phyloP scores from a whole-genome alignment of 805 yeast genomes.

The Wickerhamia fluorescens region DNA sequence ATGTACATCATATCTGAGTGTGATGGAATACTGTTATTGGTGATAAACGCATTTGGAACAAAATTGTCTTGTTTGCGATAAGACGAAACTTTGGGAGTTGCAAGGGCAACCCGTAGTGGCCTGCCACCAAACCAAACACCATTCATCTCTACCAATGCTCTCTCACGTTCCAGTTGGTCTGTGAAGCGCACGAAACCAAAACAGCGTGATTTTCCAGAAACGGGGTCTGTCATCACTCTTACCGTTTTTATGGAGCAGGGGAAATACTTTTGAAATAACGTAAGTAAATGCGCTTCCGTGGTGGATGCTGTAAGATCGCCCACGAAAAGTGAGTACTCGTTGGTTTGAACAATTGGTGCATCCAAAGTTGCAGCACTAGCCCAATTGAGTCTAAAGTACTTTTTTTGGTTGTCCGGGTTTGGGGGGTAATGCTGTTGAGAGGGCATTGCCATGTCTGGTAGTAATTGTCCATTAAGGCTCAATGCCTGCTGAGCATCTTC shows the following conservation, averaged over 20 bases:
- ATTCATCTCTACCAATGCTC: constrained; percentile 68
- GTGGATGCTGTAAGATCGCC: constrained; percentile 76
- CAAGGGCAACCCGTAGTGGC: constrained; percentile 68
- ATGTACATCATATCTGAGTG: too few relatives aligned
- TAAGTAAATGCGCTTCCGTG: constrained; percentile 71
- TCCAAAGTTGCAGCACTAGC: constrained; percentile 74
- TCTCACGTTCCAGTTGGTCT: constrained; percentile 58
- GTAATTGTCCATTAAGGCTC: constrained; percentile 54
- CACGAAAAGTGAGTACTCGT: constrained; percentile 74
- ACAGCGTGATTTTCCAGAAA: constrained; percentile 69
- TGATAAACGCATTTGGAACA: too few relatives aligned
- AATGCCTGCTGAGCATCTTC: constrained; percentile 67
- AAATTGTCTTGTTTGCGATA: constrained; percentile 7
- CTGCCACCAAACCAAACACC: constrained; percentile 78
- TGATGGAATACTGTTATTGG: too few relatives aligned
- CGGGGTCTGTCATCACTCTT: constrained; percentile 80
- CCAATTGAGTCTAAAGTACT: constrained; percentile 73
- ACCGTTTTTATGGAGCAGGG: constrained; percentile 65
- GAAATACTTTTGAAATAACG: constrained; percentile 62
- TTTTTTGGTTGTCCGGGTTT: constrained; percentile 43
- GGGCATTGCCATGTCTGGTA: constrained; percentile 51
- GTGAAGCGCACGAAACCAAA: constrained; percentile 78
- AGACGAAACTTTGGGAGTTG: constrained; percentile 73
- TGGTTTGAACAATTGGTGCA: constrained; percentile 65
- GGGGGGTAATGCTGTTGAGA: constrained; percentile 33